A percentile compares a stretch with the other conserved stretches of the same genome.
phyloP scores from a whole-genome alignment of 2,329 filamentous ascomycete species.

The Aspergillus persii region DNA sequence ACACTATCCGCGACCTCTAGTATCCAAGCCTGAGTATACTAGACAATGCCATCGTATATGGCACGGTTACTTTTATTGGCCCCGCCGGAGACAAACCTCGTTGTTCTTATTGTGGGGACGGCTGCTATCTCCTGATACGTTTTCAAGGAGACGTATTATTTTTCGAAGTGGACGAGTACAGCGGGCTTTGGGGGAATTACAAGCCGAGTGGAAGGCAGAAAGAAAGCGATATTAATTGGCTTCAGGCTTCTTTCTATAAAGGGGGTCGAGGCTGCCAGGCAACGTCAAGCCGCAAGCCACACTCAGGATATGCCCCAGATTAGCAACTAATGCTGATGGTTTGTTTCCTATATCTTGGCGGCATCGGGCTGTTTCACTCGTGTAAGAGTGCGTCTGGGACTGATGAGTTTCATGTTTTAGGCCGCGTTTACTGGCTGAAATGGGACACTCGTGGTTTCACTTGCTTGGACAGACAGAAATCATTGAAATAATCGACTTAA shows the following conservation, averaged over 20 bases:
- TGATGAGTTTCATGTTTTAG: too few species aligned
- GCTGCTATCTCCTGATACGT: conserved; percentile 14
- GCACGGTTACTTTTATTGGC: conserved; percentile 1
- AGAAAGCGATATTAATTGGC: neutral
- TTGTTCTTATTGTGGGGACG: conserved; percentile 17
- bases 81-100: neutral
- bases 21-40: neutral
- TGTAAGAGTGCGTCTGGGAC: too few species aligned
- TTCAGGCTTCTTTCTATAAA: neutral
- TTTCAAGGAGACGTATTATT: conserved; percentile 16
- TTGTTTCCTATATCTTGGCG: too few species aligned
- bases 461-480: too few species aligned
- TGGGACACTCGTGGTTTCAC: too few species aligned
- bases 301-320: neutral
- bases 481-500: too few species aligned
- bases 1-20: conserved; percentile 15
- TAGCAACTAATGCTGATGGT: neutral
- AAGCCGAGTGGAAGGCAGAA: neutral
- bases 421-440: too few species aligned
- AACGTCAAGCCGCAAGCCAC: neutral
- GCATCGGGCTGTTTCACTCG: too few species aligned
- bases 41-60: neutral
- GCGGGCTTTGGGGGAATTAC: conserved; percentile 13
- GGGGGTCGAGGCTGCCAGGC: neutral
- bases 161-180: conserved; percentile 18